Base-by-base conservation (phyloP, 257 asterid genomes). In the Apocynum venetum region DNA sequence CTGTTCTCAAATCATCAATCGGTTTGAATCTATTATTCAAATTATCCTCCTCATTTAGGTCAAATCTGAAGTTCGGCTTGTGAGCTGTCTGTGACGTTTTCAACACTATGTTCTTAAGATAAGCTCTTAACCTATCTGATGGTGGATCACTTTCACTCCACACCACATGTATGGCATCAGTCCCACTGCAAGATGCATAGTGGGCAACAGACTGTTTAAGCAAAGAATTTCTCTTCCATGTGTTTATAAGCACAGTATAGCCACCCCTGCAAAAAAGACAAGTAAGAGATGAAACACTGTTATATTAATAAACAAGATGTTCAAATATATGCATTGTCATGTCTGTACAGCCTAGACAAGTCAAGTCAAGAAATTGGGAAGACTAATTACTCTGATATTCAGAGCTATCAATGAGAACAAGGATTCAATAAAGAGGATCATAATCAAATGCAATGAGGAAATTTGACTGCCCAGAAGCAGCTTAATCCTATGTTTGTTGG, bases 131-230 rank as follows among this genome's bases (percentile, higher is more conserved):
- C 57, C 65, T 80, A 4, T 72, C 68, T 14, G 94, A 84, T 52
- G 94, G 92, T 9, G 89, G 92, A 49, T 81, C 80, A 15, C 68
- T 80, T 81, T 86, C 92, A 71, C 92, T 88, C 91, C 94, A 86
- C 52, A 88, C 90, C 64, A 87, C 90, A 38, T 31, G 90, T 59
- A 90, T 88, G 5, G 89, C 88, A 81, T 88, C 91, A 44, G 89
- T 85, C 55, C 92, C 91, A 20, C 80, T 59, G 76, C 94, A 89
- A 7, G 92, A 89, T 36, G 94, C 90, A 73, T 89, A 89, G 80
- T 89, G 92, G 31, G 92, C 88, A 81, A 89, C 89, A 51, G 94
- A 86, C 59, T 89, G 91, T 82, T 88, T 89, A 72, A 89, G 94
- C 61, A 83, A 79, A 76, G 88, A 70, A 79, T 86, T 84, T 71